Percentiles rank a stretch among this genome's conserved stretches.
phyloP scores from a whole-genome alignment of 768 basidiomycete species.

The Sistotremastrum suecicum region DNA sequence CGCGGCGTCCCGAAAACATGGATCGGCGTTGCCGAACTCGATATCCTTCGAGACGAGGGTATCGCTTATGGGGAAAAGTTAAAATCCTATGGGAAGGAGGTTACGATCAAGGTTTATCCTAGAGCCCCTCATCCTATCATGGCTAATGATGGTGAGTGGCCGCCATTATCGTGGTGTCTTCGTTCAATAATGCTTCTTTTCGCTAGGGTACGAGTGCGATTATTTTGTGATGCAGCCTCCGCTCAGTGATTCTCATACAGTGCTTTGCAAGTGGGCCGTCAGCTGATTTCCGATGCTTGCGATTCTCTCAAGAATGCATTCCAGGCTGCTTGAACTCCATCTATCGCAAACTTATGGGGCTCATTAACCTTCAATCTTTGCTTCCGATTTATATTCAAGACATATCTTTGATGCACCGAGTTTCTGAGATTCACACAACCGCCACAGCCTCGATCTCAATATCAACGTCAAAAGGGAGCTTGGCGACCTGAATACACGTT shows the following conservation, averaged over 20 bases:
- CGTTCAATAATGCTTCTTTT: too few species aligned
- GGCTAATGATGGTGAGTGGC: constrained; percentile 52
- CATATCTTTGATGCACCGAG: neutral
- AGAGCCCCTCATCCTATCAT: constrained; percentile 59
- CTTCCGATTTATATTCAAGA: neutral
- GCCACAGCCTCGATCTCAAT: constrained; percentile 65
- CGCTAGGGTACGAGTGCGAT: too few species aligned
- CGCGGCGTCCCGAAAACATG: constrained; percentile 39
- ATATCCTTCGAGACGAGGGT: constrained; percentile 56
- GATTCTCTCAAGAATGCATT: constrained; percentile 21
- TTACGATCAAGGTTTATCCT: constrained; percentile 42
- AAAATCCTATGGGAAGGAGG: constrained; percentile 33
- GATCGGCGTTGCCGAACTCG: constrained; percentile 50
- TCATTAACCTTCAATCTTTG: neutral
- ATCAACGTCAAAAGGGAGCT: constrained; percentile 53
- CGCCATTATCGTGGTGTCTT: too few species aligned
- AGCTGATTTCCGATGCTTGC: constrained; percentile 24
- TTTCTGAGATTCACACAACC: constrained; percentile 9
- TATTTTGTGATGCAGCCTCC: too few species aligned
- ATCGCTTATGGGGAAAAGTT: constrained; percentile 48
- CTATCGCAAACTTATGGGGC: too few species aligned
- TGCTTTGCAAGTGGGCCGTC: constrained; percentile 22
- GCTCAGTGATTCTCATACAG: constrained; percentile 10
- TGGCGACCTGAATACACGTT: constrained; percentile 62
- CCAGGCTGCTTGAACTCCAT: neutral